phyloP scores from a whole-genome alignment of 768 basidiomycete genomes.

The Mycena vulgaris region DNA sequence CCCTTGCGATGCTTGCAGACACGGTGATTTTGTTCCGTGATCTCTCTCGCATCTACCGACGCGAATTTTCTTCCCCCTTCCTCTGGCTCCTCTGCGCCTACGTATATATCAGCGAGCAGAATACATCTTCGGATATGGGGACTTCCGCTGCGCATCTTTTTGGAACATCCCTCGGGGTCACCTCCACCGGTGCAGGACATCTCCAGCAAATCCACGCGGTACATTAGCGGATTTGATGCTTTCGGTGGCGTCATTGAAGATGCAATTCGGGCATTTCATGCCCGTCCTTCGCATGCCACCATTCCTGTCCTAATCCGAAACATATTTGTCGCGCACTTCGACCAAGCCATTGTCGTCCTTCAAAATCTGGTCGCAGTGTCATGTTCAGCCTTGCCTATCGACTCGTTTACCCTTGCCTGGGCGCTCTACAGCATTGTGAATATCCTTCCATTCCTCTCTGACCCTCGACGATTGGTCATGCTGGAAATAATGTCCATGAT shows the following conservation, averaged over 20 bases:
- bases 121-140: not conserved
- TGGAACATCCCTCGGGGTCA: not conserved
- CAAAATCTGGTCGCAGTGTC: not conserved
- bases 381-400: not conserved
- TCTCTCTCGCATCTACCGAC: not conserved
- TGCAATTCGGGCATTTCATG: not conserved
- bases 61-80: slow-evolving; percentile 1
- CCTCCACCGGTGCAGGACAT: not conserved
- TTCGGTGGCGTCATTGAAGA: not conserved
- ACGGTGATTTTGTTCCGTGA: not conserved
- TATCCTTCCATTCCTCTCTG: not conserved
- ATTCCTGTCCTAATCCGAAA: not conserved
- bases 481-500: not conserved
- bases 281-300: not conserved
- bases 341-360: not conserved
- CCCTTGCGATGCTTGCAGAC: not conserved
- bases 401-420: not conserved
- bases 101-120: not conserved
- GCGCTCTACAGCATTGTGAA: not conserved
- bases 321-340: not conserved
- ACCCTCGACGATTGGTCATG: not conserved
- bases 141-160: not conserved
- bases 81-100: not conserved
- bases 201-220: not conserved
- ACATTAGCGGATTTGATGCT: not conserved